phyloP scores from a whole-genome alignment of 192 early-diverging fungal genomes.

The Mortierella claussenii region DNA sequence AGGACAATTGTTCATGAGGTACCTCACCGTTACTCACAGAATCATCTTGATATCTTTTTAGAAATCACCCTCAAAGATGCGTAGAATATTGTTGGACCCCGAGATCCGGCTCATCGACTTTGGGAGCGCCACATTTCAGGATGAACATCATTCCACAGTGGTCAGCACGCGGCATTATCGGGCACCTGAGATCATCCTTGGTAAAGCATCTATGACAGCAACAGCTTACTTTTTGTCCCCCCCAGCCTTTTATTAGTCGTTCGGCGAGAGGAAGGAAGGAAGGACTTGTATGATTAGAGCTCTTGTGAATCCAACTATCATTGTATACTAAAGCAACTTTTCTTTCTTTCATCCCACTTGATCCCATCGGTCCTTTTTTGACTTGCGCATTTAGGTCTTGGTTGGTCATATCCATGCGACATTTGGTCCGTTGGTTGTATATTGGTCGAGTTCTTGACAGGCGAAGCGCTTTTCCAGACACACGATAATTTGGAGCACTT shows the following conservation, averaged over 20 bases:
- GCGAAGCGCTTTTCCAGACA: slow-evolving; percentile 96
- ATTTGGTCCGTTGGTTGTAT: slow-evolving; percentile 99
- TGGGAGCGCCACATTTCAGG: slow-evolving; percentile 93
- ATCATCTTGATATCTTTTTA: slow-evolving; percentile 8
- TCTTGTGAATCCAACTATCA: no score
- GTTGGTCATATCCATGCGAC: slow-evolving; percentile 97
- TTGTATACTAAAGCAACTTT: no score
- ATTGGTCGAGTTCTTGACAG: slow-evolving; percentile 94
- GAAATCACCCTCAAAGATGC: slow-evolving; percentile 62
- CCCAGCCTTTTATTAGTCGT: neutral
- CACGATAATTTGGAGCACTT: slow-evolving; percentile 97
- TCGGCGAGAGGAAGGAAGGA: neutral
- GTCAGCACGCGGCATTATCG: slow-evolving; percentile 98
- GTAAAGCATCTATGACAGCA: slow-evolving; percentile 18
- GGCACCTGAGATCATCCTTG: slow-evolving; percentile 96
- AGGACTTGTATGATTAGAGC: neutral
- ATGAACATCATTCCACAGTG: slow-evolving; percentile 91
- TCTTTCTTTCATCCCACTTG: neutral
- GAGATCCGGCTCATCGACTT: slow-evolving; percentile 95
- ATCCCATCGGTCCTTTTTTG: neutral
- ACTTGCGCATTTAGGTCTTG: slow-evolving; percentile 57
- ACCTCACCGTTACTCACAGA: neutral
- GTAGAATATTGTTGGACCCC: slow-evolving; percentile 74
- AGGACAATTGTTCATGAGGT: no score
- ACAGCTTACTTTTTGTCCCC: neutral